phyloP scores from a whole-genome alignment of 371 early-diverging fungal genomes.

The Rhizomucor pusillus region DNA sequence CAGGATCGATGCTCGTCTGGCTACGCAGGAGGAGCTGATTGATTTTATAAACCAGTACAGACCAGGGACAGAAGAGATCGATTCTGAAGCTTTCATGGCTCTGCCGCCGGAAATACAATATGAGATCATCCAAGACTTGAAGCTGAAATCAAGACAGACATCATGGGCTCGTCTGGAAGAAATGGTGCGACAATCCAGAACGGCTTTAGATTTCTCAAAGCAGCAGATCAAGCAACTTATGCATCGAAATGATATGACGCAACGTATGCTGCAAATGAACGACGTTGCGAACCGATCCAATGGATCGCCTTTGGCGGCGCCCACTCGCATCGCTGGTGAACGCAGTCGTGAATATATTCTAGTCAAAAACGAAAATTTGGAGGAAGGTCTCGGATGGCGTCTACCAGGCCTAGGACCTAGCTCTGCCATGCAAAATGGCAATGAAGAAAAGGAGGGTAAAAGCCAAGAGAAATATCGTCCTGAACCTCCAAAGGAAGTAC shows the following conservation, averaged over 20 bases:
- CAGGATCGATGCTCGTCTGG: slow-evolving; percentile 63
- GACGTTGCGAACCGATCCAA: slow-evolving; percentile 27
- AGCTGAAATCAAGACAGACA: slow-evolving; percentile 77
- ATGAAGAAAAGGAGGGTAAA: background rate
- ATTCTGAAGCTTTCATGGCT: slow-evolving; percentile 72
- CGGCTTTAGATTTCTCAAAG: slow-evolving; percentile 85
- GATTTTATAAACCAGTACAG: slow-evolving; percentile 57
- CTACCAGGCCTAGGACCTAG: slow-evolving; percentile 37
- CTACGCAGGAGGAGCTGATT: slow-evolving; percentile 59
- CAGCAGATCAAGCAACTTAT: slow-evolving; percentile 86
- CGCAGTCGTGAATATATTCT: slow-evolving; percentile 78
- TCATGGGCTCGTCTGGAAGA: slow-evolving; percentile 72
- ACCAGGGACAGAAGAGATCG: slow-evolving; percentile 64
- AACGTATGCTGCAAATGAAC: slow-evolving; percentile 68
- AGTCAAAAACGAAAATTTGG: slow-evolving; percentile 74
- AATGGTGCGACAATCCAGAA: slow-evolving; percentile 66
- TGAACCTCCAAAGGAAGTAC: slow-evolving; percentile 1
- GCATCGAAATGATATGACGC: slow-evolving; percentile 84
- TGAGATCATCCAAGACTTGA: slow-evolving; percentile 88
- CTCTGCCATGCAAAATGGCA: background rate
- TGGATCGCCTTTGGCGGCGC: slow-evolving; percentile 8
- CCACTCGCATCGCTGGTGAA: slow-evolving; percentile 78
- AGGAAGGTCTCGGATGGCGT: slow-evolving; percentile 69
- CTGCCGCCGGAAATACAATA: slow-evolving; percentile 88
- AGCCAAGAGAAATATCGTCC: background rate